Percentiles rank a stretch among this genome's conserved stretches.
Conservation (phyloP, 192 early-diverging fungal species). For the Backusella tuberculispora region DNA sequence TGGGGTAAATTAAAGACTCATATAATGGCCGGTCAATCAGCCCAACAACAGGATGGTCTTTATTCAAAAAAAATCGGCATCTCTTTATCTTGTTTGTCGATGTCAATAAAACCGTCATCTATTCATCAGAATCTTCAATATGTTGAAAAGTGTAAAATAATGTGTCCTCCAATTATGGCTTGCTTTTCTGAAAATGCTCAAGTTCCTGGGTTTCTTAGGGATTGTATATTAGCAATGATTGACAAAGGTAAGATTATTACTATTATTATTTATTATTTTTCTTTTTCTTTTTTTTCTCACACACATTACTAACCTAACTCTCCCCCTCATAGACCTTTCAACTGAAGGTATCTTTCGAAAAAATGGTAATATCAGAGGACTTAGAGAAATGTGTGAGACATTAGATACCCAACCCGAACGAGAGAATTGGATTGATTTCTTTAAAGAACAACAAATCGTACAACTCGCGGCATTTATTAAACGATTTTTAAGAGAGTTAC, state of each 20-base stretch:
- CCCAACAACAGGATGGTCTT: neutral
- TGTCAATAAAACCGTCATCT: neutral
- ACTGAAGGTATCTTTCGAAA: slow-evolving; percentile 34
- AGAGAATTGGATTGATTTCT: neutral
- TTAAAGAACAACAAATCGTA: slow-evolving; percentile 37
- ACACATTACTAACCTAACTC: neutral
- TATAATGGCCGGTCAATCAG: neutral
- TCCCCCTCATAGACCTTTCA: slow-evolving; percentile 33
- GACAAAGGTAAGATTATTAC: neutral
- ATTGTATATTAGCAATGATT: slow-evolving; percentile 18
- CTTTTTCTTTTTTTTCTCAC: neutral
- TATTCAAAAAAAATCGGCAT: slow-evolving; percentile 17
- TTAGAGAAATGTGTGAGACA: slow-evolving; percentile 23
- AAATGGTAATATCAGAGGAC: slow-evolving; percentile 32
- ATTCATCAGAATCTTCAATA: neutral
- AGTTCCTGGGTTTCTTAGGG: neutral
- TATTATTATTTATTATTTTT: neutral
- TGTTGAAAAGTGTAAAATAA: neutral
- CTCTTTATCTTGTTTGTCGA: slow-evolving; percentile 9
- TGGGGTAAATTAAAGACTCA: slow-evolving; percentile 31
- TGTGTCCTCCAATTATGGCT: neutral
- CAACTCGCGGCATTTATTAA: slow-evolving; percentile 32
- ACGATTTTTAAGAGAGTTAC: slow-evolving; percentile 21
- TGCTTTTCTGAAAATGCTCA: neutral
- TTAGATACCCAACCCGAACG: slow-evolving; percentile 2